Percentiles rank a stretch among this genome's conserved stretches.
phyloP scores from a whole-genome alignment of 2,329 filamentous ascomycete species.

The Colletotrichum sansevieriae region DNA sequence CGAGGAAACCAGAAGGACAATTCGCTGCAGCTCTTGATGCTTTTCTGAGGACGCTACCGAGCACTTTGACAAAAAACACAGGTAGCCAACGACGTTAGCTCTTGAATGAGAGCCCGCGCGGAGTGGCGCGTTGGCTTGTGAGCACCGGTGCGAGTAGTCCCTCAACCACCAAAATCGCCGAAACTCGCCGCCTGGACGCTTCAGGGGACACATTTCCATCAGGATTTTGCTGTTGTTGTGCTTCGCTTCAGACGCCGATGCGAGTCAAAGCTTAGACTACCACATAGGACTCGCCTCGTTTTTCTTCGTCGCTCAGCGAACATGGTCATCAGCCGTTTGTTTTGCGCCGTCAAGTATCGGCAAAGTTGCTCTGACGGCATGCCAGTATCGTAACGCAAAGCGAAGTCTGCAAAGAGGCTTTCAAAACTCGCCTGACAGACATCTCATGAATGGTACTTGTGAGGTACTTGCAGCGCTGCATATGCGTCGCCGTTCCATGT shows the following conservation, averaged over 20 bases:
- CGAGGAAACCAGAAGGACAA: neutral
- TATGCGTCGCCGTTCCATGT: conserved; percentile 3
- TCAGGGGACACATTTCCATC: conserved; percentile 16
- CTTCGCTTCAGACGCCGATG: conserved; percentile 18
- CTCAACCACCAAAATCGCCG: conserved; percentile 3
- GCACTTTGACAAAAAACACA: conserved; percentile 30
- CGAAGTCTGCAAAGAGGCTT: conserved; percentile 4
- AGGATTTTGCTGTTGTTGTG: conserved; percentile 17
- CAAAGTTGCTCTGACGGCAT: conserved; percentile 19
- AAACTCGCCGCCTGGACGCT: conserved; percentile 26
- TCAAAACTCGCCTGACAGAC: neutral
- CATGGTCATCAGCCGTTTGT: conserved; percentile 11
- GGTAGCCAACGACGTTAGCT: conserved; percentile 7
- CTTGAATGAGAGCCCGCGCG: conserved; percentile 8
- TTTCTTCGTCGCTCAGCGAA: conserved; percentile 28
- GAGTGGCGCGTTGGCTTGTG: conserved; percentile 30
- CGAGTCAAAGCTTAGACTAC: conserved; percentile 31
- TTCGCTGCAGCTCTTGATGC: neutral
- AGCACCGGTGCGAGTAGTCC: conserved; percentile 4
- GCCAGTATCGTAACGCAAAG: neutral
- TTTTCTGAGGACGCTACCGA: conserved; percentile 29
- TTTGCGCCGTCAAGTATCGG: conserved; percentile 21
- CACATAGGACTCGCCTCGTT: conserved; percentile 19
- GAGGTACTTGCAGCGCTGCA: conserved; percentile 28
- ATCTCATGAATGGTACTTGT: conserved; percentile 17